Base-by-base conservation (phyloP, 106 monocot species). In the Gastrodia elata region DNA sequence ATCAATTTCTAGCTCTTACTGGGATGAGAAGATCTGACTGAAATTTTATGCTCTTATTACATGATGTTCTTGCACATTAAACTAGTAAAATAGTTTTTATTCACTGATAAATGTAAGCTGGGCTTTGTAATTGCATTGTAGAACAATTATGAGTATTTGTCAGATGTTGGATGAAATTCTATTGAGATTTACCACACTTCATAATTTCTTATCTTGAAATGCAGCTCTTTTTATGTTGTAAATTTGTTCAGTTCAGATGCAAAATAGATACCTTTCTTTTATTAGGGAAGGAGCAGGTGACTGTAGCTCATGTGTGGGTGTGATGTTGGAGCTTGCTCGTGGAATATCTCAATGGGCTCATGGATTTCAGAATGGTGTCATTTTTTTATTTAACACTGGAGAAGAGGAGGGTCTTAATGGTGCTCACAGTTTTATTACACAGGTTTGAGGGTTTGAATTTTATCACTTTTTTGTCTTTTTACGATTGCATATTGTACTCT, bases 391-490 rank as follows among this genome's bases (percentile, higher is more conserved):
- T 35, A 98, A 98, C 77, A 89, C 93, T 75, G 98, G 98, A 52
- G 98, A 98, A 76, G 98, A 98, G 78, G 98, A 98, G 71, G 98
- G 98, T 46, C 93, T 98, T 52, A 84, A 87, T 85, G 98, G 98
- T 55, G 93, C 98, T 25, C 93, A 98, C 68, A 98, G 98, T 64
- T 98, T 98, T 74, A 93, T 98, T 71, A 93, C 92, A 46, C 98
- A 98, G 93, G 98, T 98, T 55, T 25, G 35, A 24, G 13, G 61
- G 27, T 35, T 8, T 40, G 7, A 18, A 40, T 40, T 69, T 40
- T 20, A 14, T 40, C 5, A 9, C 24, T 41, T 15, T 40, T 7
- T 35, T 37, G 8, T 35, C 34, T 67, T 37, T 38, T 20, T 67
- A 20, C 67, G 20, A 25, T 24, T 40, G 38, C 69, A 69, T 39